These are phyloP conservation scores for Phascolomyces articulosus DNA, from an alignment of 371 early-diverging fungal genomes.

Conservation along the genomic window DNA sequence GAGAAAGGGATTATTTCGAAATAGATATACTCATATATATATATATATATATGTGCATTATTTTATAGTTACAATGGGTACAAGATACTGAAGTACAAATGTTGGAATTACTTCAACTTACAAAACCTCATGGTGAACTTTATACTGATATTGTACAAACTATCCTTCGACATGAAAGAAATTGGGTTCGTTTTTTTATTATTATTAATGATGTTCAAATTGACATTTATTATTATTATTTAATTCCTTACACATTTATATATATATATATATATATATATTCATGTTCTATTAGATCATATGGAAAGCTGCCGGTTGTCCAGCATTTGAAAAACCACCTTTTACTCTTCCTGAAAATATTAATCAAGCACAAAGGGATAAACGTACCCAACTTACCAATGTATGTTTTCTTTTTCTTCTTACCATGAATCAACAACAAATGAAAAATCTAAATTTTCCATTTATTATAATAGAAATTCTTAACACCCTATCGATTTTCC, in stretches of 20 bases:
- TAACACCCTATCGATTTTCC: constrained; percentile 27
- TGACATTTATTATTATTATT: too few relatives aligned
- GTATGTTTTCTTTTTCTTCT: not conserved
- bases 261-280: too few relatives aligned
- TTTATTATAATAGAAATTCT: constrained; percentile 18
- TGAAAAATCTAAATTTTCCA: not conserved
- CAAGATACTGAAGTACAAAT: constrained; percentile 20
- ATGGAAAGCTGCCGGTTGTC: constrained; percentile 55
- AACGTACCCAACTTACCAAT: not conserved
- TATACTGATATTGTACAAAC: constrained; percentile 47
- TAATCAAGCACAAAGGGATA: constrained; percentile 8
- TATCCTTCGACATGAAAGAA: constrained; percentile 41
- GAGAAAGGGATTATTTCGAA: not conserved
- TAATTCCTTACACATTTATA: too few relatives aligned
- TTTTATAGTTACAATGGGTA: constrained; percentile 34
- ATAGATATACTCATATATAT: too few relatives aligned
- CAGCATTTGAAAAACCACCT: constrained; percentile 46
- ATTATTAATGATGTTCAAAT: too few relatives aligned
- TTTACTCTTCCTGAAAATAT: constrained; percentile 16
- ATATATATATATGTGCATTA: not conserved
- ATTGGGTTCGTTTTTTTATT: constrained; percentile 36
- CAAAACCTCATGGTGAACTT: constrained; percentile 48
- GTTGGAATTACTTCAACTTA: constrained; percentile 27
- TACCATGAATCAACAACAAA: not conserved
- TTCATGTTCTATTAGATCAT: too few relatives aligned